These are phyloP conservation scores for Sporothrix curviconia DNA, from an alignment of 2,329 filamentous ascomycete genomes.

Conservation along the genomic window DNA sequence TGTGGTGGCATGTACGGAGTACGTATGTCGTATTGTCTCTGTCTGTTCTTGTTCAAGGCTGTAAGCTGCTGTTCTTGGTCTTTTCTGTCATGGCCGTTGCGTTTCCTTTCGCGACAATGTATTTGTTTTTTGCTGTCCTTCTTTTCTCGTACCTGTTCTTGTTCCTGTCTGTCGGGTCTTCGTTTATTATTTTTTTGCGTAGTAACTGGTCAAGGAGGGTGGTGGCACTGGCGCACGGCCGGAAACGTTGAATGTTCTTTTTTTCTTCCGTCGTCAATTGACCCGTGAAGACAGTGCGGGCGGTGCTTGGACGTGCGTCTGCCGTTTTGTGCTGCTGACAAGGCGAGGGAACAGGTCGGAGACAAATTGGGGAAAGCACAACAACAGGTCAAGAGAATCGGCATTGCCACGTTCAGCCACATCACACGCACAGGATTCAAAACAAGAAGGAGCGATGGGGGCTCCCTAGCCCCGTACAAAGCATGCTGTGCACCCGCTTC, in stretches of 20 bases:
- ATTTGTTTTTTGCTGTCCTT: neutral
- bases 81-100: neutral
- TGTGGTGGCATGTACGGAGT: too few species aligned
- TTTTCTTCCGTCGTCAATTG: neutral
- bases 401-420: constrained; percentile 3
- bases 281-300: too few species aligned
- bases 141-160: too few species aligned
- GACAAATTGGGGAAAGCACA: too few species aligned
- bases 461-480: too few species aligned
- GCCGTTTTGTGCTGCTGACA: neutral
- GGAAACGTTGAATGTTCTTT: neutral
- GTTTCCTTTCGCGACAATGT: neutral
- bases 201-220: neutral
- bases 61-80: neutral
- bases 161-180: neutral
- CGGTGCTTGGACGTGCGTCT: neutral
- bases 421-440: neutral
- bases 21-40: too few species aligned
- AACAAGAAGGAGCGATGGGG: constrained; percentile 2
- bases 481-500: too few species aligned
- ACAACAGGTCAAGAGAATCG: too few species aligned
- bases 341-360: too few species aligned
- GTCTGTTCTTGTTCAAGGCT: too few species aligned
- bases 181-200: neutral
- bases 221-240: neutral